Base-by-base conservation (phyloP, 2,329 filamentous ascomycete genomes). In the Cryoendolithus antarcticus region DNA sequence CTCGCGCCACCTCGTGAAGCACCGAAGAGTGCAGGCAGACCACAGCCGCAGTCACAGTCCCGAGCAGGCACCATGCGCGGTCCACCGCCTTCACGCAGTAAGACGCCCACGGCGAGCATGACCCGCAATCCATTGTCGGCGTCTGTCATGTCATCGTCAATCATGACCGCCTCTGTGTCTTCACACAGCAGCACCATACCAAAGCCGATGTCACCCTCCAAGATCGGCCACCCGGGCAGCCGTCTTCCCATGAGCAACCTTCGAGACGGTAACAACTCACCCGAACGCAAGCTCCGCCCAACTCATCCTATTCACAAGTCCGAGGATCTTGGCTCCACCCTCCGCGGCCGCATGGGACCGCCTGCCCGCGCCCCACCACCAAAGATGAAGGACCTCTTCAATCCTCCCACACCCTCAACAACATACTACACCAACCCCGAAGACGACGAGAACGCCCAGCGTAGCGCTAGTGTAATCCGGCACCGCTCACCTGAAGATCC, bases 371-470 rank as follows among this genome's bases (percentile, higher is more conserved):
- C 80, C 1, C 85, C 86, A 29, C 88, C 88, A 9, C 89, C 89
- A 35, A 91, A 86, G 60, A 95, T 96, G 86, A 79, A 89, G 48
- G 86, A 93, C 32, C 70, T 95, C 24, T 76, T 77, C 46, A 61
- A 68, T 6, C 72, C 74, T 34, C 68, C 71, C 4, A 65, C 59
- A 4, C 57, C 62, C 9, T 27, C 24, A 2, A 27, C 24, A 6
- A 74, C 62, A 64, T 45, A 41, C 11, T 44, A 43, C 29, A 31
- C 28, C 32, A 37, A 38, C 35, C 48, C 52, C 21, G 46, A 62
- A 59, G 40, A 62, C 42, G 62, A 59, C 42, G 55, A 53, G 32
- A 63, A 63, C 36, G 49, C 52, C 34, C 67, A 71, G 12, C 69
- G 74, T 32, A 71, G 70, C 49, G 66, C 63, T 33, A 77, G 73